Base-by-base conservation (phyloP, 2,329 filamentous ascomycete genomes). In the Phaeosphaeriaceae sp. region DNA sequence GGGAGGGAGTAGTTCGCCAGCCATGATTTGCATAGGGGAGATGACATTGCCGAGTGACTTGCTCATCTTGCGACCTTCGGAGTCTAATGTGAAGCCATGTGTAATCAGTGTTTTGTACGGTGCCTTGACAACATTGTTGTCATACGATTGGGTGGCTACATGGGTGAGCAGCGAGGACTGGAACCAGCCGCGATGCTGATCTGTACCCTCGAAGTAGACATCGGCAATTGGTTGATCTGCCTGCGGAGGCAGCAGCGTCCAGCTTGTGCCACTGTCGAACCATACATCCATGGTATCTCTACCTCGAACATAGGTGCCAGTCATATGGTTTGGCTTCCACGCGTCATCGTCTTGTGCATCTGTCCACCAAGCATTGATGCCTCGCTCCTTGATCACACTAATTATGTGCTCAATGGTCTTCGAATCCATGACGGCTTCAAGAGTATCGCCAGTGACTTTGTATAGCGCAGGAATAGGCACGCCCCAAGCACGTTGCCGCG, bases 211-310 rank as follows among this genome's bases (percentile, higher is more conserved):
- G 2, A 98, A 85, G 73, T 96, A 98, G 22, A 98, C 85, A 74
- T 99, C 93, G 0, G 92, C 92, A 22, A 82, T 61, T 75, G 88
- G 64, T 54, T 73, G 63, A 25, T 76, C 72, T 7, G 58, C 60
- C 33, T 58, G 68, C 31, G 66, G 73, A 9, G 67, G 71, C 24
- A 77, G 76, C 2, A 78, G 61, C 1, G 85, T 90, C 95, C 95
- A 99, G 71, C 92, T 97, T 50, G 91, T 97, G 6, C 95, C 95
- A 65, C 95, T 98, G 76, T 99, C 95, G 68, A 99, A 99, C 95
- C 95, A 99, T 10, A 99, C 95, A 76, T 99, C 95, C 95, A 99
- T 99, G 0, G 95, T 99, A 71, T 99, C 95, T 45, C 84, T 91
- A 15, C 94, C 94, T 61, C 95, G 89, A 48, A 85, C 82, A 72